phyloP scores from a whole-genome alignment of 495 filamentous ascomycete species.

The Schizothecium vesticola region DNA sequence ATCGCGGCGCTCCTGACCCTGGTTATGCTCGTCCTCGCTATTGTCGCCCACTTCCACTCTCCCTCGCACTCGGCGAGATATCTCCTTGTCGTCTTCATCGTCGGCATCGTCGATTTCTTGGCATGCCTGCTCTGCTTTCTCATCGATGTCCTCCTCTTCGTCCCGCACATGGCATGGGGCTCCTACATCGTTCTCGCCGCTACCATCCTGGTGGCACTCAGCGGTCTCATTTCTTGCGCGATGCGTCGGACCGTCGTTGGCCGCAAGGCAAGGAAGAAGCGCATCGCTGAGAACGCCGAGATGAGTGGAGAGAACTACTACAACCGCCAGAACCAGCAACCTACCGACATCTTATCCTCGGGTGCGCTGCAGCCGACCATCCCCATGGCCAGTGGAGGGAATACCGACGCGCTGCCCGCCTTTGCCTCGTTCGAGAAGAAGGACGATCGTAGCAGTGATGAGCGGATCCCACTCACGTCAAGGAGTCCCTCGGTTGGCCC shows the following conservation, averaged over 20 bases:
- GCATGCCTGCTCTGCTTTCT: slow-evolving; percentile 84
- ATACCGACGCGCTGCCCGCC: slow-evolving; percentile 57
- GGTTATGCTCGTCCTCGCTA: slow-evolving; percentile 73
- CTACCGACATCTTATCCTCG: slow-evolving; percentile 34
- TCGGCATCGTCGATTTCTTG: slow-evolving; percentile 78
- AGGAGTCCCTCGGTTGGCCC: slow-evolving; percentile 50
- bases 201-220: slow-evolving; percentile 78
- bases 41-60: slow-evolving; percentile 77
- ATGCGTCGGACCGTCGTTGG: slow-evolving; percentile 93
- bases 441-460: slow-evolving; percentile 61
- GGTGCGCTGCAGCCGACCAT: slow-evolving; percentile 49
- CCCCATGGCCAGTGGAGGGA: slow-evolving; percentile 46
- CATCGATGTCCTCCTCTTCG: slow-evolving; percentile 92
- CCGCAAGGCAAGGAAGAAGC: slow-evolving; percentile 83
- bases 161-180: slow-evolving; percentile 89
- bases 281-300: slow-evolving; percentile 87
- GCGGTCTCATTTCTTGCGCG: slow-evolving; percentile 85
- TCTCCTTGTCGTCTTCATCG: slow-evolving; percentile 74
- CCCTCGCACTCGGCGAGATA: slow-evolving; percentile 92
- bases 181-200: slow-evolving; percentile 92
- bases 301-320: slow-evolving; percentile 95
- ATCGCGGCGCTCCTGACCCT: slow-evolving; percentile 83
- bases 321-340: slow-evolving; percentile 57
- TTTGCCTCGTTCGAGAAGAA: slow-evolving; percentile 77
- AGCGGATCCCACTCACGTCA: slow-evolving; percentile 75